phyloP scores from a whole-genome alignment of 306 rosid genomes.

The Acacia crassicarpa region DNA sequence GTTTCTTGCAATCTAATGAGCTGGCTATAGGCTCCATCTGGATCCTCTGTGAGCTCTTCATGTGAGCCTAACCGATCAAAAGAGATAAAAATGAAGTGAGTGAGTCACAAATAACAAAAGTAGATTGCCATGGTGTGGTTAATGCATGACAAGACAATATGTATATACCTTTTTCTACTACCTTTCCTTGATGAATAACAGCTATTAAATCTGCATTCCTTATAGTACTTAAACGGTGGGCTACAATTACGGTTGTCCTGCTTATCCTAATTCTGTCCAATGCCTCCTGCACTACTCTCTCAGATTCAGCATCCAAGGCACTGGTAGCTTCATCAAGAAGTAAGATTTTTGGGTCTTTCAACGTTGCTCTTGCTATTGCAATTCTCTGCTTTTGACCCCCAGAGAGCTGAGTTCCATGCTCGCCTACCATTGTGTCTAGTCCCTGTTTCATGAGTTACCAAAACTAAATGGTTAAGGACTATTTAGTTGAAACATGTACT shows the following conservation, averaged over 20 bases:
- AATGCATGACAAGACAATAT: not conserved
- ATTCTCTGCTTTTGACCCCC: constrained; percentile 74
- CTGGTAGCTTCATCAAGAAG: constrained; percentile 70
- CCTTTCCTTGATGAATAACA: constrained; percentile 66
- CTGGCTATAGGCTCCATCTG: constrained; percentile 69
- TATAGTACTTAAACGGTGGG: constrained; percentile 74
- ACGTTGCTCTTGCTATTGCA: constrained; percentile 77
- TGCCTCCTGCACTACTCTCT: constrained; percentile 70
- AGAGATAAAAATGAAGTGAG: not conserved
- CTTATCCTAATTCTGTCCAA: constrained; percentile 62
- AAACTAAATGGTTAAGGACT: not conserved
- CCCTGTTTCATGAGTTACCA: constrained; percentile 41
- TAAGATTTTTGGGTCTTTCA: constrained; percentile 67
- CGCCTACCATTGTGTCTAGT: constrained; percentile 70
- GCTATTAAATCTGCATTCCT: constrained; percentile 61
- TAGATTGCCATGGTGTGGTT: not conserved
- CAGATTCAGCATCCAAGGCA: constrained; percentile 75
- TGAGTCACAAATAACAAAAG: not conserved
- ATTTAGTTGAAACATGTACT: not conserved
- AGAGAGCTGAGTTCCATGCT: constrained; percentile 71
- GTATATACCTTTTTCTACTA: constrained; percentile 67
- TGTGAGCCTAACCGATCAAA: constrained; percentile 53
- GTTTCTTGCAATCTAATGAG: constrained; percentile 64
- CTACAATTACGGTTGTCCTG: constrained; percentile 72
- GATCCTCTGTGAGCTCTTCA: constrained; percentile 51